Base-by-base conservation (phyloP, 108 stramenopile species). In the Cylindrotheca closterium region DNA sequence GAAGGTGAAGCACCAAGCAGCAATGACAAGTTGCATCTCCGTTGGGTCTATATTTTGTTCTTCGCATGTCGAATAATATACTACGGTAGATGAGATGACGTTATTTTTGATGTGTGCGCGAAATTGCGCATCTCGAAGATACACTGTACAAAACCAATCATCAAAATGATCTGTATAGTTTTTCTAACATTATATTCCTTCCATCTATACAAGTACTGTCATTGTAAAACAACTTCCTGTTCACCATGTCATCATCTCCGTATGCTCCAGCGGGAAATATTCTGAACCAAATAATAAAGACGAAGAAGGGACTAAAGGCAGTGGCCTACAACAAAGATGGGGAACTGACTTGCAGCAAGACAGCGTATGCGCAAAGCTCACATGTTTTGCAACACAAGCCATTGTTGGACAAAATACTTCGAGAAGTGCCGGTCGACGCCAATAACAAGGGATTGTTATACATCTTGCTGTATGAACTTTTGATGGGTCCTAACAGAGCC, bases 381-480 rank as follows among this genome's bases (percentile, higher is more conserved):
- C 64, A 85, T 30, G 81, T 83, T 22, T 57, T 85, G 27, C 54
- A 75, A 59, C 33, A 76, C 47, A 66, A 77, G 46, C 12, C 67
- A 30, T n/a, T 67, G 17, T 30, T 81, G 47, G 60, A 79, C 37
- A 21, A 23, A 3, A 51, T 83, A 5, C 24, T 69, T 33, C 72
- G 66, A 30, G 5, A 63, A 26, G 60, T 62, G 18, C 63, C 51
- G 30, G 19, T 67, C 4, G 25, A 51, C 29, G 64, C 50, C 37
- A 71, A 65, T 24, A 68, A 76, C 30, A 22, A 64, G 26, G 75
- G 63, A 27, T 75, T 95, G 48, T 37, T 85, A 25, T 95, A 89
- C 51, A 86, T 95, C 34, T 74, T 95, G 54, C 46, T 91, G 28
- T 92, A 91, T 49, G 94, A 95, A 64, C 65, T 95, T 25, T 52